Conservation (phyloP, 73 alveolate genomes). For the Blepharisma japonicum region DNA sequence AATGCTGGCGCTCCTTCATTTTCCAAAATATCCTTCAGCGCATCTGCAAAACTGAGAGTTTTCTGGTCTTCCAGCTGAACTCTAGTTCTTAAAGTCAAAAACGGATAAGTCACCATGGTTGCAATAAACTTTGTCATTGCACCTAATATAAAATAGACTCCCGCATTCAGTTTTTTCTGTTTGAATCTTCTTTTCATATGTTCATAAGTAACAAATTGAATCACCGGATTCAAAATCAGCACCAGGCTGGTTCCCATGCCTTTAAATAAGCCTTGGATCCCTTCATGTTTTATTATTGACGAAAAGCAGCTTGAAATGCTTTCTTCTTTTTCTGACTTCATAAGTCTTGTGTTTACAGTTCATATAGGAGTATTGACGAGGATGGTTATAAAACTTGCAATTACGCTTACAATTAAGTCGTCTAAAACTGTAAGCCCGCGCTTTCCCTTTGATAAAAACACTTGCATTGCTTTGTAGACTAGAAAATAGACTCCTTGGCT, state of each 20-base stretch:
- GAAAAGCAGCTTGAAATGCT: not conserved
- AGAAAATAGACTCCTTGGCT: not conserved
- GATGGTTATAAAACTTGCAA: conserved; percentile 6
- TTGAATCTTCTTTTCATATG: not conserved
- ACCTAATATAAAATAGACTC: not conserved
- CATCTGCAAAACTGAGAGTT: not conserved
- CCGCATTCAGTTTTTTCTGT: not conserved
- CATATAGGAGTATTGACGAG: conserved; percentile 1
- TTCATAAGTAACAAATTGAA: conserved; percentile 4
- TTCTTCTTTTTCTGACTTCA: not conserved
- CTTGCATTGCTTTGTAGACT: not conserved
- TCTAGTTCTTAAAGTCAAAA: conserved; percentile 9
- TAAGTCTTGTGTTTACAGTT: conserved; percentile 12
- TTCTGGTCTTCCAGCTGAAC: conserved; percentile 11
- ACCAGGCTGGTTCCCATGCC: conserved; percentile 5
- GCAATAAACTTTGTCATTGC: conserved; percentile 20
- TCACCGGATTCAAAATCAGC: conserved; percentile 20
- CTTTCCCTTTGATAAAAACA: not conserved
- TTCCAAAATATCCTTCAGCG: not conserved
- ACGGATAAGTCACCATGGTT: conserved; percentile 14
- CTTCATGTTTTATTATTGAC: not conserved
- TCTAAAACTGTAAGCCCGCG: not conserved
- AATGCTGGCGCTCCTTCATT: not conserved
- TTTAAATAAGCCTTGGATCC: not conserved
- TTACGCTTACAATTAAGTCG: not conserved